Evolutionary conservation across 495 filamentous ascomycete genomes (phyloP).

Genomic region (Extremus antarcticus): DNA sequence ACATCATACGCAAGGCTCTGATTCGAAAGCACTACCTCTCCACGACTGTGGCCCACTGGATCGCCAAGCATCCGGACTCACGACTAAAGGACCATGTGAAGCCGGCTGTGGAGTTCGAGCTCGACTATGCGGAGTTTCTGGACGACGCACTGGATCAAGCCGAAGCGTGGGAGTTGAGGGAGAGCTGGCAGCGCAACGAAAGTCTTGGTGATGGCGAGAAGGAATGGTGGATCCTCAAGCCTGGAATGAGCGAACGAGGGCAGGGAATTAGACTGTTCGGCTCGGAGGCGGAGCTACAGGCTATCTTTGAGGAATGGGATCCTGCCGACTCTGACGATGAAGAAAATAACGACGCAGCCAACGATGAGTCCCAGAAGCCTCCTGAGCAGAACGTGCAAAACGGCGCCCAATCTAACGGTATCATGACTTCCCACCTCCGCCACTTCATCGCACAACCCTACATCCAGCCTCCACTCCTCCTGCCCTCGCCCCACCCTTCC

Average conservation of each 20-base stretch:
- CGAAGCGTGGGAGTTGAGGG: slow-evolving; percentile 77
- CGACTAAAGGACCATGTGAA: slow-evolving; percentile 58
- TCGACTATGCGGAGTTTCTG: slow-evolving; percentile 93
- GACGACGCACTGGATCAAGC: slow-evolving; percentile 68
- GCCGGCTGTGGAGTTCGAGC: slow-evolving; percentile 68
- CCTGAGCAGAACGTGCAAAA: slow-evolving; percentile 5
- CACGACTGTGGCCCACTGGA: slow-evolving; percentile 66
- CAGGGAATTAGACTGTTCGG: slow-evolving; percentile 86
- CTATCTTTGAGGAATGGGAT: slow-evolving; percentile 85
- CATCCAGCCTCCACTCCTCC: slow-evolving; percentile 75
- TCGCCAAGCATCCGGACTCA: slow-evolving; percentile 66
- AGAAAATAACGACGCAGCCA: slow-evolving; percentile 43
- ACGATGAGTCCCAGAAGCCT: slow-evolving; percentile 29
- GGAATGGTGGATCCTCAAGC: slow-evolving; percentile 98
- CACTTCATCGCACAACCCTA: slow-evolving; percentile 97
- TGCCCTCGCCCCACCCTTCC: slow-evolving; percentile 37
- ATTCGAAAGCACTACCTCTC: slow-evolving; percentile 91
- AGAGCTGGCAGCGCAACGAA: slow-evolving; percentile 58
- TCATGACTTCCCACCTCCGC: slow-evolving; percentile 81
- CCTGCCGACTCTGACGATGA: slow-evolving; percentile 39
- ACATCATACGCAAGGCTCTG: slow-evolving; percentile 92
- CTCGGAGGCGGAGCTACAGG: slow-evolving; percentile 64
- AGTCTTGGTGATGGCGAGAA: slow-evolving; percentile 32
- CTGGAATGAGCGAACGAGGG: slow-evolving; percentile 90
- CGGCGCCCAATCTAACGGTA: slow-evolving; percentile 36